Evolutionary conservation across 2,329 filamentous ascomycete species (phyloP).

Genomic region (Diaporthe eres): DNA sequence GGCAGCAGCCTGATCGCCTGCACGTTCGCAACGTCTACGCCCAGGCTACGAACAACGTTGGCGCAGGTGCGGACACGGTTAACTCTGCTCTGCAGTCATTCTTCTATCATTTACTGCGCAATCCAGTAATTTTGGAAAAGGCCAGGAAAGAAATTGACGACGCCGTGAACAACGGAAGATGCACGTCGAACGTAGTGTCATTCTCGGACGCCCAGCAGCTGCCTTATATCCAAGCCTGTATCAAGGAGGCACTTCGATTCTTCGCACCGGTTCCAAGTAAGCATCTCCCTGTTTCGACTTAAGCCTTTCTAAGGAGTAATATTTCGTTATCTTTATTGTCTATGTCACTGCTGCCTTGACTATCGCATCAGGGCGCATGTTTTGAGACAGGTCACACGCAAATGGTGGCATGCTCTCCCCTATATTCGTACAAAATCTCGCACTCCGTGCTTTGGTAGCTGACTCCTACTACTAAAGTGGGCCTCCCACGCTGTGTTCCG

Average conservation of each 20-base stretch:
- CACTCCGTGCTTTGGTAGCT: not conserved
- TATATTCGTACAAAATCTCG: not conserved
- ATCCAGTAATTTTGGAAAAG: conserved; percentile 40
- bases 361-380: not conserved
- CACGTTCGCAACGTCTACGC: conserved; percentile 44
- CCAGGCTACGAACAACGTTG: conserved; percentile 43
- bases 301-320: not conserved
- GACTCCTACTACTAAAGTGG: conserved; percentile 31
- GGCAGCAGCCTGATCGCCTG: conserved; percentile 43
- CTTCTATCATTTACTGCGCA: conserved; percentile 46
- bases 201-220: conserved; percentile 49
- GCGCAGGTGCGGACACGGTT: conserved; percentile 46
- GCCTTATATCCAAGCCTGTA: conserved; percentile 52
- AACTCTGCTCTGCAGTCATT: conserved; percentile 45
- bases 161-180: conserved; percentile 45
- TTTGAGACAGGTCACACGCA: not conserved
- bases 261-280: conserved; percentile 47
- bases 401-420: not conserved
- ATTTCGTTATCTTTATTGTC: not conserved
- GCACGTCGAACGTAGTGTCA: conserved; percentile 41
- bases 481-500: conserved; percentile 48
- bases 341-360: not conserved
- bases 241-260: conserved; percentile 51
- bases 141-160: conserved; percentile 33
- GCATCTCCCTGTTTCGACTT: not conserved